Conservation (phyloP, 2,329 filamentous ascomycete species). For the Fusarium siculi region DNA sequence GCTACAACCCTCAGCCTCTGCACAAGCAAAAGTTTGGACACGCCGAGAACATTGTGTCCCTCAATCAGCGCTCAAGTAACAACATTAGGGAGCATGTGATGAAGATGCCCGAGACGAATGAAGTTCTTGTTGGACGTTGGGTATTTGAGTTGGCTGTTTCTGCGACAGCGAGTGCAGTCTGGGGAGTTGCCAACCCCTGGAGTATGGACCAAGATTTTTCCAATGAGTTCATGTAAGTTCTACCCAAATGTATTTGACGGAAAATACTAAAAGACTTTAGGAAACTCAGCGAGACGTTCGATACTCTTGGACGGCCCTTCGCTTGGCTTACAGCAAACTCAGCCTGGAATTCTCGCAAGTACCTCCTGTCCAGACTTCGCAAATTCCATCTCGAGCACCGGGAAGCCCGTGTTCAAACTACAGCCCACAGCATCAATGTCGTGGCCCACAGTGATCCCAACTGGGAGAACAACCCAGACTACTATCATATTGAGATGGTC, state of each 20-base stretch:
- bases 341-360: conserved; percentile 43
- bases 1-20: conserved; percentile 42
- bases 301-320: conserved; percentile 43
- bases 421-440: conserved; percentile 47
- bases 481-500: conserved; percentile 48
- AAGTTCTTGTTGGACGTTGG: conserved; percentile 43
- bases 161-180: conserved; percentile 47
- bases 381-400: conserved; percentile 44
- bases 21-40: conserved; percentile 45
- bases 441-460: conserved; percentile 43
- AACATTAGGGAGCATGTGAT: conserved; percentile 36
- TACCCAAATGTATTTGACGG: rapidly evolving
- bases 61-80: conserved; percentile 38
- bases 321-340: conserved; percentile 42
- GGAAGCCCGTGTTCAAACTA: conserved; percentile 34
- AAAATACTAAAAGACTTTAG: conserved; percentile 25
- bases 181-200: conserved; percentile 48
- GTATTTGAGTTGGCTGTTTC: conserved; percentile 45
- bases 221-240: conserved; percentile 45
- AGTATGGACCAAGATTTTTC: conserved; percentile 46
- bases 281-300: conserved; percentile 45
- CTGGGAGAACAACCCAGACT: conserved; percentile 48
- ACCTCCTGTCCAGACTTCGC: conserved; percentile 40
- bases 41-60: conserved; percentile 32
- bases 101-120: conserved; percentile 28